phyloP scores from a whole-genome alignment of 371 early-diverging fungal genomes.

The Mortierella sp. region DNA sequence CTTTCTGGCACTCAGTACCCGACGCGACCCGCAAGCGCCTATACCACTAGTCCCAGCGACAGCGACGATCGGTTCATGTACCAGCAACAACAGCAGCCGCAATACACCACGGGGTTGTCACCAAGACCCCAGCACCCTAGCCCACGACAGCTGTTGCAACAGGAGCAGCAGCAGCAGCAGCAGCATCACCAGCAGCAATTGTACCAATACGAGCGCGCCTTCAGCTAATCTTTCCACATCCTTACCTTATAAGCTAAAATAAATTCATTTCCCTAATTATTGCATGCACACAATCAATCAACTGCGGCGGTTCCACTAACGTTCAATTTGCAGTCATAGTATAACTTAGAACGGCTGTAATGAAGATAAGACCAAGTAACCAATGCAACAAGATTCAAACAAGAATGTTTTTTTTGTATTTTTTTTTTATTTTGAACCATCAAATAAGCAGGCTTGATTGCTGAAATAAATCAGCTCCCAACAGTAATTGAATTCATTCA shows the following conservation, averaged over 20 bases:
- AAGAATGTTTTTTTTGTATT: constrained; percentile 28
- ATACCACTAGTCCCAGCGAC: constrained; percentile 6
- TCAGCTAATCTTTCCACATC: neutral
- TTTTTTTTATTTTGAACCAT: constrained; percentile 55
- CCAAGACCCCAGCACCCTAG: neutral
- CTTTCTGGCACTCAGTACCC: neutral
- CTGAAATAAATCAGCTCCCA: constrained; percentile 58
- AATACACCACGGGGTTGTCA: neutral
- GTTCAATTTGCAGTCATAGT: too few relatives aligned
- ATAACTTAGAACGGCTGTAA: too few relatives aligned
- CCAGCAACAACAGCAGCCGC: neutral
- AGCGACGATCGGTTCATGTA: neutral
- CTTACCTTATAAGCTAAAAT: neutral
- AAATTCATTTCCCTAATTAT: neutral
- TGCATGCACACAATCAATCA: too few relatives aligned
- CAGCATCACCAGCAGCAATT: constrained; percentile 9
- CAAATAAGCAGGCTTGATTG: constrained; percentile 60
- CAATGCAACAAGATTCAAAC: neutral
- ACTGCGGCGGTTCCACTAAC: too few relatives aligned
- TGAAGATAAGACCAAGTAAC: neutral
- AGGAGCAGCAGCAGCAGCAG: neutral
- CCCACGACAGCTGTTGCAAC: neutral
- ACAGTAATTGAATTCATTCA: constrained; percentile 54
- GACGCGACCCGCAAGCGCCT: constrained; percentile 16
- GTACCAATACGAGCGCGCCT: constrained; percentile 4